Evolutionary conservation across 306 rosid species (phyloP).

Genomic region (Neltuma alba): DNA sequence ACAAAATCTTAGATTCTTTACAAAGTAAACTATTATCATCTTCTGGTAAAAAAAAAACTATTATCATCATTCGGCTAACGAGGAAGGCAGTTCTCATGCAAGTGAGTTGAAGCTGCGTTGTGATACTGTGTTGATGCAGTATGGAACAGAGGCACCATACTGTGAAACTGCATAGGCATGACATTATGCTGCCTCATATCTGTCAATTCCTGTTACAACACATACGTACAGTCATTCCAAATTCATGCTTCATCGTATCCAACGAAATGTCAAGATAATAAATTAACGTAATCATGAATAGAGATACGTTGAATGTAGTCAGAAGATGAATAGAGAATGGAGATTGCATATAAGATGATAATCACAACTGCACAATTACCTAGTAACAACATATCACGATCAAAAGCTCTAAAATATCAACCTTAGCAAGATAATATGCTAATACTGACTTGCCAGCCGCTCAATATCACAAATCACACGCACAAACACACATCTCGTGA

Average conservation of each 20-base stretch:
- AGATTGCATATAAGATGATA: background rate
- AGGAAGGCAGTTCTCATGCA: slow-evolving; percentile 53
- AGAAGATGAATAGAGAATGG: background rate
- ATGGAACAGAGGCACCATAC: slow-evolving; percentile 52
- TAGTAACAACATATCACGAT: background rate
- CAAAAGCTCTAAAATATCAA: background rate
- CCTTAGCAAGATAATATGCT: background rate
- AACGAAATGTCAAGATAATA: background rate
- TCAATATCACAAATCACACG: background rate
- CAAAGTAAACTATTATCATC: background rate
- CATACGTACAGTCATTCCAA: slow-evolving; percentile 18
- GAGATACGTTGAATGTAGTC: slow-evolving; percentile 13
- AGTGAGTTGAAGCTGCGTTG: slow-evolving; percentile 44
- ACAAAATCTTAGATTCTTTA: slow-evolving; percentile 20
- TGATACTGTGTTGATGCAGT: slow-evolving; percentile 43
- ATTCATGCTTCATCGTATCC: slow-evolving; percentile 14
- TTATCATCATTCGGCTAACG: slow-evolving; percentile 35
- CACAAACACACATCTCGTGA: background rate
- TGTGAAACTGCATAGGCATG: slow-evolving; percentile 54
- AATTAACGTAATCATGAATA: slow-evolving; percentile 29
- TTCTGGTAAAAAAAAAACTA: no score
- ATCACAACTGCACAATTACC: background rate
- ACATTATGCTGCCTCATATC: slow-evolving; percentile 44
- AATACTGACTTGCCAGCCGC: background rate
- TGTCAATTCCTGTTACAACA: slow-evolving; percentile 47